phyloP scores from a whole-genome alignment of 2,329 filamentous ascomycete genomes.

The Rhinocladiella mackenziei region DNA sequence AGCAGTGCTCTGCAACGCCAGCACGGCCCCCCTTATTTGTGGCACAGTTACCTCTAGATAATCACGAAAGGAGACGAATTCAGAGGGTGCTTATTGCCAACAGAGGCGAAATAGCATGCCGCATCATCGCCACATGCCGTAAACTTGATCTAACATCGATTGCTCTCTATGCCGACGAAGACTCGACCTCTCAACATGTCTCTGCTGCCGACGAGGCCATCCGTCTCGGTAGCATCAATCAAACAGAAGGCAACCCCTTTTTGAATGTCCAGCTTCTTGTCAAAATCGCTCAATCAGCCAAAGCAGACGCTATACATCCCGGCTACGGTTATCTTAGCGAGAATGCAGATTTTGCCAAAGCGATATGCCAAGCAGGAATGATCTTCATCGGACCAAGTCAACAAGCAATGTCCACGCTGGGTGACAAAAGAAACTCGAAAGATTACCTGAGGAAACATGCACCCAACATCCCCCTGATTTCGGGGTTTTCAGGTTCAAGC shows the following conservation, averaged over 20 bases:
- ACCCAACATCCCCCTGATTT: constrained; percentile 33
- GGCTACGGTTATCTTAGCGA: constrained; percentile 39
- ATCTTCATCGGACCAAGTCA: constrained; percentile 36
- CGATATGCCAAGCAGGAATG: constrained; percentile 32
- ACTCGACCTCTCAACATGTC: constrained; percentile 33
- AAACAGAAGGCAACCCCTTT: constrained; percentile 28
- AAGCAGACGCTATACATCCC: constrained; percentile 34
- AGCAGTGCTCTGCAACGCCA: background rate
- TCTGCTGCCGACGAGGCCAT: constrained; percentile 35
- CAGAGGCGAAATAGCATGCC: constrained; percentile 33
- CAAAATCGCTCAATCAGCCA: constrained; percentile 26
- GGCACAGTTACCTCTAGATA: background rate
- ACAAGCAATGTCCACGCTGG: constrained; percentile 34
- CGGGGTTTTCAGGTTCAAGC: constrained; percentile 29
- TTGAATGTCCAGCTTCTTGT: constrained; percentile 34
- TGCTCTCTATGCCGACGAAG: constrained; percentile 20
- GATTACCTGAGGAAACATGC: constrained; percentile 30
- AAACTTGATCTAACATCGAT: constrained; percentile 26
- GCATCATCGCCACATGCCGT: constrained; percentile 30
- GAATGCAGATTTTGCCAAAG: constrained; percentile 34
- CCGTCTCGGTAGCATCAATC: constrained; percentile 29
- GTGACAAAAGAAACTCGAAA: constrained; percentile 34
- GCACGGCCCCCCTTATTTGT: background rate
- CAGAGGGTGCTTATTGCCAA: constrained; percentile 31
- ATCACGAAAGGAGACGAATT: background rate